Percentiles rank a stretch among this genome's conserved stretches.
Evolutionary conservation across 1,139 yeast genomes (phyloP).

Genomic region (Kurtzmaniella quercitrusa): DNA sequence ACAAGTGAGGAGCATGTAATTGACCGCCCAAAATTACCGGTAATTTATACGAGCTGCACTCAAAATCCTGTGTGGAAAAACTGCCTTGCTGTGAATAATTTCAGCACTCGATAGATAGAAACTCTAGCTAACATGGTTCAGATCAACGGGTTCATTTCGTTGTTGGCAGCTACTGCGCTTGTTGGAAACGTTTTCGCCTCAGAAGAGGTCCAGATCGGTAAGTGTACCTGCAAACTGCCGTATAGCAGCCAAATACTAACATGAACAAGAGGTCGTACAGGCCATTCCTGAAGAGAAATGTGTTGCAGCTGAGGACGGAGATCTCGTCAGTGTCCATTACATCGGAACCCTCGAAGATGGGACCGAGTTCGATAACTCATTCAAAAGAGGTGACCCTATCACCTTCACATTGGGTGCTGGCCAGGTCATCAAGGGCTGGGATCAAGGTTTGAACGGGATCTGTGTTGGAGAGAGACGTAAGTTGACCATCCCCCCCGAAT

Average conservation of each 20-base stretch:
- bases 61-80: no score
- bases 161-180: neutral
- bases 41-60: no score
- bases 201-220: slow-evolving; percentile 23
- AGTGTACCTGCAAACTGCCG: slow-evolving; percentile 10
- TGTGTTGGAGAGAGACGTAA: slow-evolving; percentile 84
- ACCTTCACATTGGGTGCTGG: slow-evolving; percentile 68
- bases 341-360: slow-evolving; percentile 68
- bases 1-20: no score
- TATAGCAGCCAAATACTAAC: slow-evolving; percentile 8
- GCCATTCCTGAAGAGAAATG: slow-evolving; percentile 51
- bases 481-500: slow-evolving; percentile 68
- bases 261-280: slow-evolving; percentile 35
- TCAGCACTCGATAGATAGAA: no score
- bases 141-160: neutral
- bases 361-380: slow-evolving; percentile 70
- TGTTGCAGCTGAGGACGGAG: slow-evolving; percentile 58
- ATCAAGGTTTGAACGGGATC: slow-evolving; percentile 71
- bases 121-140: neutral
- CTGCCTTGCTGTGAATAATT: no score
- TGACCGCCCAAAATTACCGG: no score
- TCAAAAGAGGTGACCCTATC: slow-evolving; percentile 60
- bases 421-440: slow-evolving; percentile 86
- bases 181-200: slow-evolving; percentile 5
- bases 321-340: slow-evolving; percentile 67